Base-by-base conservation (phyloP, 176 grass and related monocot species). In the Musa acuminata region DNA sequence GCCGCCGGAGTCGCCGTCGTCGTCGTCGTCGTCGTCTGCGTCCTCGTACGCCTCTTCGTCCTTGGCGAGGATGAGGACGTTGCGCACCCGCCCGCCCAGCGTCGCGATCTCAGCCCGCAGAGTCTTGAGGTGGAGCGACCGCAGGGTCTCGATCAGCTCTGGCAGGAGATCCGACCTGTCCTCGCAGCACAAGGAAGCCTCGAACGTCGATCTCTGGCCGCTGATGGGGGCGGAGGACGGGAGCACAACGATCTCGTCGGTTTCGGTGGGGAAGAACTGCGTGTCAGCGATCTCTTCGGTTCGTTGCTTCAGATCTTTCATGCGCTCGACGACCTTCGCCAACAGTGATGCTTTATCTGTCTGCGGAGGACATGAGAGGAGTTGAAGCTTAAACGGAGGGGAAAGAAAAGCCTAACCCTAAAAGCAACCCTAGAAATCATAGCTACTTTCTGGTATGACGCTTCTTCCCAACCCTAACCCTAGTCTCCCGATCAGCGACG, bases 101-200 rank as follows among this genome's bases (percentile, higher is more conserved):
- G 74, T 64, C 2, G 74, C 55, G 26, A 76, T 64, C 58, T 76
- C 74, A n/a, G 74, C 74, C 0, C 27, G 11, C 48, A 76, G 29
- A 13, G 74, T 76, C 74, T 62, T 76, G 4, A 76, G 43, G 58
- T 10, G 74, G 74, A 76, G 74, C 14, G 55, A 76, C 5, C 74
- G 74, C 9, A 76, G 74, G 43, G 74, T 76, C 8, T 76, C 74
- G 8, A 76, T 64, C 27, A 76, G 74, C 5, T 76, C 74, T 0
- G 74, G 74, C 1, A 76, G 74, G 19, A 76, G 74, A 13, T 76
- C 74, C 0, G 74, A 76, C 9, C 74, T 57, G 55, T 76, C 74
- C 10, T 76, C 74, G 74, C 74, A 76, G 74, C 74, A 76, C 29
- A 76, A 16, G 1, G 74, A 76, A 58, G 74, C 74, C 58, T 76